Evolutionary conservation across 176 grass and related monocot species (phyloP), one percentile per base, ranked within the genome.

Genomic region (Puya raimondii): DNA sequence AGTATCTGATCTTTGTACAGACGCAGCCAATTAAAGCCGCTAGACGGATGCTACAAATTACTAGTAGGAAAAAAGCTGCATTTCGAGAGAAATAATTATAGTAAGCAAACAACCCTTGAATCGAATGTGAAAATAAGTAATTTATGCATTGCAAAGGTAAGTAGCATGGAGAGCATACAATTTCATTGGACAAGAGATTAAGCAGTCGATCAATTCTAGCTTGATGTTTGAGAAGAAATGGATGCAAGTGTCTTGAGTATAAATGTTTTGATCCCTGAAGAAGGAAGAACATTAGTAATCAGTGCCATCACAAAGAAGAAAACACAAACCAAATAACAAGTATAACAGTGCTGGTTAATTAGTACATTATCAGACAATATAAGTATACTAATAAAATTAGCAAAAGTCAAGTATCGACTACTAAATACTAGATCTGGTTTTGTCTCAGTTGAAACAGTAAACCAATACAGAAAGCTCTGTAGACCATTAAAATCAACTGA

Each of bases 181-280:
- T 47, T 85, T 93, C 90, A 84, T 82, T 81, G 51, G 85, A 86
- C 42, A 92, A 63, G 53, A 82, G 76, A 68, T 83, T 76, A 3
- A 93, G 85, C 49, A 93, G 54, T 75, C 83, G 87, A 78, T 99
- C 90, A 42, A 99, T 74, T 87, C 75, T 91, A 70, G 74, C 80
- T 88, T 99, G 95, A 83, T 88, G 89, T 70, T 91, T 91, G 69
- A 74, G 66, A 61, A 99, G 82, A 80, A 93, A 91, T 7, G 84
- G 90, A 0, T 82, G 76, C 72, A 94, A n/a, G 76, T 99, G 70
- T 56, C 59, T 90, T 70, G 64, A 77, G 83, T 99, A 99, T 47
- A 94, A 49, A 70, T 94, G 74, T 80, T 92, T 93, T 82, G 95
- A 86, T 69, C 95, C 95, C 95, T 99, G 80, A 49, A 82, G 68